A percentile compares a stretch with the other conserved stretches of the same genome.
phyloP scores from a whole-genome alignment of 2,329 filamentous ascomycete species.

The Fusarium sp. region DNA sequence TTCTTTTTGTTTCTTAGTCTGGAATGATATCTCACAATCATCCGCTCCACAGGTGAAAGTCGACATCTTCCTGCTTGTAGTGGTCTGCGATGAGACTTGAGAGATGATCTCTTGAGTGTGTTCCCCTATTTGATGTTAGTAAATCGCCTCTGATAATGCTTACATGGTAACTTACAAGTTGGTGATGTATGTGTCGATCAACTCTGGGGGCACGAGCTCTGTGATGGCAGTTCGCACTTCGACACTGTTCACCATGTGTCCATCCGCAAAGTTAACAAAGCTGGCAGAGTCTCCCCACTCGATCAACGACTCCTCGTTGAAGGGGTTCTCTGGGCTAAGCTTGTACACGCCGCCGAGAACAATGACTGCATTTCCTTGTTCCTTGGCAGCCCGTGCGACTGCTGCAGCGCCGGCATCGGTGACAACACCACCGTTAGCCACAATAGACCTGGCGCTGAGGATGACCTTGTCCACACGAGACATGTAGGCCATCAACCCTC shows the following conservation, averaged over 20 bases:
- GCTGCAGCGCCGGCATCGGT: conserved; percentile 85
- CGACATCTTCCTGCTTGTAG: conserved; percentile 78
- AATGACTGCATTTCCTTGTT: conserved; percentile 85
- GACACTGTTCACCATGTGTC: conserved; percentile 79
- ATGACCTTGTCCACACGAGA: conserved; percentile 95
- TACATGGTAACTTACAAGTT: conserved; percentile 66
- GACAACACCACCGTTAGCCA: conserved; percentile 88
- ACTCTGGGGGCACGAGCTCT: conserved; percentile 82
- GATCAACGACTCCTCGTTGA: conserved; percentile 82
- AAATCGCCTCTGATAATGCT: neutral
- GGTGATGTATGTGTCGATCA: conserved; percentile 85
- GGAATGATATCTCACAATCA: conserved; percentile 26
- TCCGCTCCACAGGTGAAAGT: conserved; percentile 62
- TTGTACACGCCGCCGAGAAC: conserved; percentile 94
- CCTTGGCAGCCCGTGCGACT: conserved; percentile 86
- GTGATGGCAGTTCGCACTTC: conserved; percentile 83
- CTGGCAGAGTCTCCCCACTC: conserved; percentile 87
- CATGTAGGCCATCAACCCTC: conserved; percentile 92
- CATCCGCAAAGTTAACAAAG: conserved; percentile 82
- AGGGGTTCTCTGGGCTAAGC: conserved; percentile 88
- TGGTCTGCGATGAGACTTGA: conserved; percentile 80
- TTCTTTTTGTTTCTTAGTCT: conserved; percentile 26
- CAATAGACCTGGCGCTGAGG: conserved; percentile 85
- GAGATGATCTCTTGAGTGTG: conserved; percentile 77
- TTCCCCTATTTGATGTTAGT: conserved; percentile 60